A percentile compares a stretch with the other conserved stretches of the same genome.
These are phyloP conservation scores for Dactylellina haptotyla DNA, from an alignment of 2,329 filamentous ascomycete species.

Conservation along the genomic window DNA sequence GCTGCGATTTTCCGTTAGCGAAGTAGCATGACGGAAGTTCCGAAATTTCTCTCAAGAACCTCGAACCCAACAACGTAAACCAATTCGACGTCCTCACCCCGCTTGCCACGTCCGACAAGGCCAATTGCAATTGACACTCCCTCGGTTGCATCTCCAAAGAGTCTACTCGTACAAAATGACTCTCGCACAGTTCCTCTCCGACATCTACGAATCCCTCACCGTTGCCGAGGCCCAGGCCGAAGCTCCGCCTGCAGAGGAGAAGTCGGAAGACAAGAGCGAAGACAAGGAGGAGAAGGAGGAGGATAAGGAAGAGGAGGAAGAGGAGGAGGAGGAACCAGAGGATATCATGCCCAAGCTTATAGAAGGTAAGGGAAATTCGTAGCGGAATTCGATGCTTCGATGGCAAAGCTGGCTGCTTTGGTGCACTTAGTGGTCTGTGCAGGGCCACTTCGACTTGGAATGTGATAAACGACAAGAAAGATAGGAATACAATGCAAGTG, in stretches of 20 bases:
- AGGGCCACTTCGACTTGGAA: slow-evolving; percentile 14
- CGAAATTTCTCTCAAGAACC: slow-evolving; percentile 51
- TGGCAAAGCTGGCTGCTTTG: neutral
- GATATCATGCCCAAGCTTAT: slow-evolving; percentile 89
- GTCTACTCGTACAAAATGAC: slow-evolving; percentile 33
- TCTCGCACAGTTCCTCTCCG: slow-evolving; percentile 57
- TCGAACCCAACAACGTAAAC: slow-evolving; percentile 16
- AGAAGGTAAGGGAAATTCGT: slow-evolving; percentile 77
- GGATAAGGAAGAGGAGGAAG: slow-evolving; percentile 74
- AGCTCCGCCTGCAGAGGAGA: slow-evolving; percentile 65
- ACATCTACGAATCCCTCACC: slow-evolving; percentile 57
- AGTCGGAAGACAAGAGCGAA: slow-evolving; percentile 63
- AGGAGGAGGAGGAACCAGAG: slow-evolving; percentile 81
- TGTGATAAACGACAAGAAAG: slow-evolving; percentile 48
- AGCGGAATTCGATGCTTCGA: slow-evolving; percentile 6
- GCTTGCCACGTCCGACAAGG: slow-evolving; percentile 32
- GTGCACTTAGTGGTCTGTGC: neutral
- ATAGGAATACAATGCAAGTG: neutral
- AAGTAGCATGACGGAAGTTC: slow-evolving; percentile 51
- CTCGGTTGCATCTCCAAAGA: slow-evolving; percentile 23
- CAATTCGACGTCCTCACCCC: slow-evolving; percentile 17
- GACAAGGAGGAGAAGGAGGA: slow-evolving; percentile 78
- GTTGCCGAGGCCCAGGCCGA: slow-evolving; percentile 70
- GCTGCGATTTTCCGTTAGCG: slow-evolving; percentile 37
- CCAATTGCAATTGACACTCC: slow-evolving; percentile 31